Conservation (phyloP, 495 filamentous ascomycete species). For the Aspergillus carlsbadensis region DNA sequence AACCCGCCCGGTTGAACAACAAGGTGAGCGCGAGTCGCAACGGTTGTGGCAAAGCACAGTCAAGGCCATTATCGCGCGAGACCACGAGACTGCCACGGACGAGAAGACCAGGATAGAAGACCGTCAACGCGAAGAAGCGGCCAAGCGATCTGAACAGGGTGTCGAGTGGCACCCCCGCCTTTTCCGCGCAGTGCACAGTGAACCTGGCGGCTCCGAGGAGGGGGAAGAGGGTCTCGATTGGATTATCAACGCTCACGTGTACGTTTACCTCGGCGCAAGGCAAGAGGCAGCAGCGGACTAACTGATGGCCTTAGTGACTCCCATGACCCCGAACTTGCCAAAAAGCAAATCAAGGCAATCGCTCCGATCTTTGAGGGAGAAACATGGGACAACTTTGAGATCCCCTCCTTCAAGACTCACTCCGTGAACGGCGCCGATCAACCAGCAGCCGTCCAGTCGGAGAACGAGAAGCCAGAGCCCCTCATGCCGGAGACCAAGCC, state of each 20-base stretch:
- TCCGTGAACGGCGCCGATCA: slow-evolving; percentile 15
- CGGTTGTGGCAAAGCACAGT: slow-evolving; percentile 80
- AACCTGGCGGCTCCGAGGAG: slow-evolving; percentile 70
- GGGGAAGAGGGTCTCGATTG: slow-evolving; percentile 90
- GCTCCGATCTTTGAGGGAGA: slow-evolving; percentile 84
- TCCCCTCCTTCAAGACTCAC: slow-evolving; percentile 35
- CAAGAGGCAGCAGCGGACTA: not conserved
- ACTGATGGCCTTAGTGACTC: slow-evolving; percentile 52
- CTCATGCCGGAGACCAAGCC: not conserved
- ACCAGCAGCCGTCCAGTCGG: slow-evolving; percentile 13
- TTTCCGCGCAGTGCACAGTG: slow-evolving; percentile 74
- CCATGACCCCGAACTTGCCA: slow-evolving; percentile 67
- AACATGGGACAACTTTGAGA: slow-evolving; percentile 39
- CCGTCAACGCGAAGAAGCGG: slow-evolving; percentile 83
- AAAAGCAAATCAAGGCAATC: slow-evolving; percentile 81
- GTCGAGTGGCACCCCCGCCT: slow-evolving; percentile 87
- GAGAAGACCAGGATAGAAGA: slow-evolving; percentile 96
- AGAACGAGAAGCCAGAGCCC: slow-evolving; percentile 2
- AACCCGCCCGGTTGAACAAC: slow-evolving; percentile 78
- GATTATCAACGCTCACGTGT: slow-evolving; percentile 91
- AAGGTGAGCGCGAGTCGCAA: slow-evolving; percentile 88
- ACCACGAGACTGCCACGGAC: slow-evolving; percentile 88
- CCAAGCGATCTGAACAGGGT: slow-evolving; percentile 73
- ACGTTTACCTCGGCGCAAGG: slow-evolving; percentile 27
- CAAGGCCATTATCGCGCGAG: slow-evolving; percentile 72